A percentile compares a stretch with the other conserved stretches of the same genome.
Evolutionary conservation across 305 asterid genomes (phyloP).

Genomic region (Euphrasia arctica): DNA sequence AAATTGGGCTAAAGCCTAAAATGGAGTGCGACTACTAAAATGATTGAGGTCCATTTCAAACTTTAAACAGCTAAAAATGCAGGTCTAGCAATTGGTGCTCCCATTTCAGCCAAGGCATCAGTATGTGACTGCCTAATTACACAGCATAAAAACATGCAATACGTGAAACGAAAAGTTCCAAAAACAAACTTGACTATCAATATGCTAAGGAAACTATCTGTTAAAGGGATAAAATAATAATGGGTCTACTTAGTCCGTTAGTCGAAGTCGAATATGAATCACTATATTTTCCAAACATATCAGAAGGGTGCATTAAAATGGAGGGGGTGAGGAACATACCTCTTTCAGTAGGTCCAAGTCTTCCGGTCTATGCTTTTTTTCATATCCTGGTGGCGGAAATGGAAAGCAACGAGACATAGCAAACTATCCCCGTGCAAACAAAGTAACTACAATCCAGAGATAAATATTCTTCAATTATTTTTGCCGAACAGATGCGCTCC

Average conservation of each 20-base stretch:
- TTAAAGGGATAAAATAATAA: background rate
- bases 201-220: constrained; percentile 19
- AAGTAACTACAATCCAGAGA: constrained; percentile 30
- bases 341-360: constrained; percentile 55
- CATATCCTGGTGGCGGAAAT: constrained; percentile 85
- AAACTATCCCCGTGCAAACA: constrained; percentile 34
- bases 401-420: constrained; percentile 96
- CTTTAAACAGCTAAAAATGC: background rate
- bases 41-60: background rate
- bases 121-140: background rate
- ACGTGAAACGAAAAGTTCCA: constrained; percentile 10
- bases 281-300: constrained; percentile 12
- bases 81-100: background rate
- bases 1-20: background rate
- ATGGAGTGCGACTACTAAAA: background rate
- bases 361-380: constrained; percentile 52
- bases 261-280: constrained; percentile 12
- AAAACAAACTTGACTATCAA: constrained; percentile 6
- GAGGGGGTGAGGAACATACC: constrained; percentile 39
- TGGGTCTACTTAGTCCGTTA: constrained; percentile 5
- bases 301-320: background rate
- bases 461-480: constrained; percentile 35
- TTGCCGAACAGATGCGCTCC: constrained; percentile 28
- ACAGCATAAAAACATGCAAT: constrained; percentile 3
- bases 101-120: too few relatives aligned